Conservation (phyloP, 2,329 filamentous ascomycete species). For the Diaporthe vaccinii region DNA sequence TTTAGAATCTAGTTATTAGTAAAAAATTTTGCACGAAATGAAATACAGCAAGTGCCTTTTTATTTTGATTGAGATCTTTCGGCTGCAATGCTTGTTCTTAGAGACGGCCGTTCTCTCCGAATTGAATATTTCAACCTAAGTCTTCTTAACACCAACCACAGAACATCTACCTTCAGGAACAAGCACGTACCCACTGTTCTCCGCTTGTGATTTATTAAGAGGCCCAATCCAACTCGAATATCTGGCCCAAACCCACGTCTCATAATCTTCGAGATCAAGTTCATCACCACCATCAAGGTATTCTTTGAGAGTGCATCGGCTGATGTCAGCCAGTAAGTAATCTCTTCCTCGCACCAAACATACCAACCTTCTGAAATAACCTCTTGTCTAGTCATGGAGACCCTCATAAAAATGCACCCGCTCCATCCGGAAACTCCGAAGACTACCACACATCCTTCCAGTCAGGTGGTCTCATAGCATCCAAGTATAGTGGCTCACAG, state of each 20-base stretch:
- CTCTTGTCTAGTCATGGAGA: not conserved
- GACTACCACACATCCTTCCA: not conserved
- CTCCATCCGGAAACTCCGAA: not conserved
- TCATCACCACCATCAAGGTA: not conserved
- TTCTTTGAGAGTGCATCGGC: not conserved
- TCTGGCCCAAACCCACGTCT: not conserved
- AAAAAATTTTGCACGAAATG: not conserved
- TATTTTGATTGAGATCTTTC: not conserved
- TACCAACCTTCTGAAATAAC: not conserved
- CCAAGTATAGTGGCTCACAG: not conserved
- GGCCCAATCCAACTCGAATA: not conserved
- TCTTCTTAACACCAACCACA: not conserved
- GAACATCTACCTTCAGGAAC: not conserved
- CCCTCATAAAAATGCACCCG: not conserved
- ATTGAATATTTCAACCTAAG: not conserved
- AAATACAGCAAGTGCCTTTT: not conserved
- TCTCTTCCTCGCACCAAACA: not conserved
- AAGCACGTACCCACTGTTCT: not conserved
- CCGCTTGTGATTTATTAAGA: not conserved
- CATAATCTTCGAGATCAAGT: not conserved
- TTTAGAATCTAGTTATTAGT: not conserved
- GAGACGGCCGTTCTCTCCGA: not conserved
- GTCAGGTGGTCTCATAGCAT: not conserved
- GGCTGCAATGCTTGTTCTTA: not conserved
- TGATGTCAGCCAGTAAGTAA: not conserved